These are phyloP conservation scores for Colletotrichum tamarilloi DNA, from an alignment of 2,329 filamentous ascomycete genomes.

Conservation along the genomic window DNA sequence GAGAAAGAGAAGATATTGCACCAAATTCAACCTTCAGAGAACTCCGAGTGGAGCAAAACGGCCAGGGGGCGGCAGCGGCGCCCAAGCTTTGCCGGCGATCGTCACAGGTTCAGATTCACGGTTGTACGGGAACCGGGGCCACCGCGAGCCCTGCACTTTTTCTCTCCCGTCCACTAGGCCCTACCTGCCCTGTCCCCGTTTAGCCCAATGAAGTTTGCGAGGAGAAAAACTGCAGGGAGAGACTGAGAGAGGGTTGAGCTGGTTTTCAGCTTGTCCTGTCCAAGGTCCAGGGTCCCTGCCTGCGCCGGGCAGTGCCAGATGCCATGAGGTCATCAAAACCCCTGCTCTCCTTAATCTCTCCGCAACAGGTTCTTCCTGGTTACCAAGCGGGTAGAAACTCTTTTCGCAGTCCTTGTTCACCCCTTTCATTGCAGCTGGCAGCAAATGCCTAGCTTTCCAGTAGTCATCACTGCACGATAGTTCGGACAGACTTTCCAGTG, in stretches of 20 bases:
- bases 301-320: constrained; percentile 18
- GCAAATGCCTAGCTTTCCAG: background rate
- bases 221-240: background rate
- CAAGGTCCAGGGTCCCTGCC: constrained; percentile 19
- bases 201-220: constrained; percentile 4
- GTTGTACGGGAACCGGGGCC: constrained; percentile 25
- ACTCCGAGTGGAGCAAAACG: background rate
- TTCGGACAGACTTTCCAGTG: background rate
- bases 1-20: background rate
- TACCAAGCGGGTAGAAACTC: constrained; percentile 10
- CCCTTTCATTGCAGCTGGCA: background rate
- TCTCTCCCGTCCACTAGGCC: constrained; percentile 2
- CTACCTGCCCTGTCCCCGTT: background rate
- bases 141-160: constrained; percentile 21
- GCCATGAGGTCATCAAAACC: constrained; percentile 32
- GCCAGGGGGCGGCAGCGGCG: background rate
- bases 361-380: constrained; percentile 26
- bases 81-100: constrained; percentile 28
- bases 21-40: background rate
- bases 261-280: background rate
- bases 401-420: background rate
- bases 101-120: constrained; percentile 28
- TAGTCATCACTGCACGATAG: background rate
- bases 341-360: constrained; percentile 32
- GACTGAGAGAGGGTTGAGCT: background rate